Evolutionary conservation across 257 asterid species (phyloP).

Genomic region (Nicotiana paniculata): DNA sequence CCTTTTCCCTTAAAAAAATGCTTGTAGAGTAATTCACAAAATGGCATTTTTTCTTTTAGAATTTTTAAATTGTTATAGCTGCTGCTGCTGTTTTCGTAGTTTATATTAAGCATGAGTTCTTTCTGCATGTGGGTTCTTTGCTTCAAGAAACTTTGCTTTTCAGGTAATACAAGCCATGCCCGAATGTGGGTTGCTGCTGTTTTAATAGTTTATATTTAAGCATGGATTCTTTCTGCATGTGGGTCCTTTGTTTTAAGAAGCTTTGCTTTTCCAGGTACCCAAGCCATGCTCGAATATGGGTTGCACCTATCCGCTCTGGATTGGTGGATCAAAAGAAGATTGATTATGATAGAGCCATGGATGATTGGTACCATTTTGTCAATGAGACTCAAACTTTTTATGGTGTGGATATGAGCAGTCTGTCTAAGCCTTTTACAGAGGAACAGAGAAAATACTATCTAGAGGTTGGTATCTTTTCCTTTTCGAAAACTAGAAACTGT

Average conservation of each 20-base stretch:
- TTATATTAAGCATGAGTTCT: no score
- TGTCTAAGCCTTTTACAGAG: constrained; percentile 58
- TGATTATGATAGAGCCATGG: constrained; percentile 62
- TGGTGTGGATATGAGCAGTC: constrained; percentile 86
- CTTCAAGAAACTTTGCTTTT: no score
- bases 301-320: constrained; percentile 77
- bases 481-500: not conserved
- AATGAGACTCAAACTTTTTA: constrained; percentile 54
- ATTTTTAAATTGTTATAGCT: no score
- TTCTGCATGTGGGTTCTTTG: no score
- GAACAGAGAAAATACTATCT: constrained; percentile 81
- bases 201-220: not conserved
- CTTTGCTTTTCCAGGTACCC: constrained; percentile 68
- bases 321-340: constrained; percentile 57
- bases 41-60: no score
- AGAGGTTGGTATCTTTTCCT: constrained; percentile 44
- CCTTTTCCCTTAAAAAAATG: no score
- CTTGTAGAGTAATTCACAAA: no score
- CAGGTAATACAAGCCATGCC: no score
- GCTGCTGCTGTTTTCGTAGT: no score
- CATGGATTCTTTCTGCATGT: not conserved
- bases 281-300: constrained; percentile 96
- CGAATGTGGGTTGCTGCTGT: not conserved
- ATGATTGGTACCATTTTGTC: constrained; percentile 67
- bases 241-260: not conserved